Conservation (phyloP, 2,329 filamentous ascomycete genomes). For the Phaeosphaeriaceae sp. region DNA sequence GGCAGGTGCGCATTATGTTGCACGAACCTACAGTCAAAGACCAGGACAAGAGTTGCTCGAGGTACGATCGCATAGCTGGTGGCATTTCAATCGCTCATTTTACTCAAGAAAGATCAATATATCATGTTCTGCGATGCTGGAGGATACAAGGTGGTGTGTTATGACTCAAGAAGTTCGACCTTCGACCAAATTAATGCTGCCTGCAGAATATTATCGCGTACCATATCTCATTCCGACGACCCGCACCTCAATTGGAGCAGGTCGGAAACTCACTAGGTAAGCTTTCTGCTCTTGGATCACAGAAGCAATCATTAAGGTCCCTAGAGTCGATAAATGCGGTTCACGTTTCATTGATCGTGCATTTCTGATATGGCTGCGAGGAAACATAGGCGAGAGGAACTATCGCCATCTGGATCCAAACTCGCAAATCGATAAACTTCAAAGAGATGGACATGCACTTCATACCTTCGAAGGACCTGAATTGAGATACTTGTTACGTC, state of each 20-base stretch:
- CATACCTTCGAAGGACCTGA: conserved; percentile 24
- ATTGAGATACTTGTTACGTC: conserved; percentile 21
- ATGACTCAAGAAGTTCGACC: conserved; percentile 9
- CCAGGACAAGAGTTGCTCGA: conserved; percentile 11
- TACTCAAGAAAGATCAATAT: conserved; percentile 11
- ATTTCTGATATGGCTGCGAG: conserved; percentile 34
- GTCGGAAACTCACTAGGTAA: conserved; percentile 18
- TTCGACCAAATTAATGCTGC: conserved; percentile 2
- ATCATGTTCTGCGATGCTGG: conserved; percentile 29
- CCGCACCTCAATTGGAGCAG: conserved; percentile 21
- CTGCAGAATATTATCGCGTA: no score
- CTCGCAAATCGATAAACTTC: conserved; percentile 9
- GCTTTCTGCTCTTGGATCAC: conserved; percentile 1
- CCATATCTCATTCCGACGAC: neutral
- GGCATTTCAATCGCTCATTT: conserved; percentile 2
- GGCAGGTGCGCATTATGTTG: conserved; percentile 39
- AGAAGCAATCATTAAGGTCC: neutral
- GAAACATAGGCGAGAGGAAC: conserved; percentile 21
- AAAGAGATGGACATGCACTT: conserved; percentile 24
- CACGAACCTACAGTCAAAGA: conserved; percentile 26
- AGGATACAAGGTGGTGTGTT: conserved; percentile 24
- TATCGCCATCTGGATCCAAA: conserved; percentile 30
- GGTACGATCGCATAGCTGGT: no score
- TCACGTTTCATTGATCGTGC: conserved; percentile 33
- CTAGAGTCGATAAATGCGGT: conserved; percentile 26